Percentiles rank a stretch among this genome's conserved stretches.
Evolutionary conservation across 2,329 filamentous ascomycete species (phyloP).

Genomic region (Nothophoma quercina): DNA sequence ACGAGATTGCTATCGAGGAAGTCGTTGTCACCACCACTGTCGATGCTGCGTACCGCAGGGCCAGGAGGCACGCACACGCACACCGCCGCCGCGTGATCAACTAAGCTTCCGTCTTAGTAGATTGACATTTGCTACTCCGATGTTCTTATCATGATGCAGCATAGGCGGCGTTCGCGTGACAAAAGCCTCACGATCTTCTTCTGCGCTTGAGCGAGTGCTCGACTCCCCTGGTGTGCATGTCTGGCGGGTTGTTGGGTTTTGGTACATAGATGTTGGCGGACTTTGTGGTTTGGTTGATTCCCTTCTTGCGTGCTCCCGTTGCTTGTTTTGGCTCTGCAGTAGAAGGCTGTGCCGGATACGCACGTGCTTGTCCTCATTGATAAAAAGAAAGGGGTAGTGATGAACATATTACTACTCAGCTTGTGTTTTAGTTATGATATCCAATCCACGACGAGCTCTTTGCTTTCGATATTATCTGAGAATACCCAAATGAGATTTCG

Average conservation of each 20-base stretch:
- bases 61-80: slow-evolving; percentile 36
- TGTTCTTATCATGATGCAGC: slow-evolving; percentile 9
- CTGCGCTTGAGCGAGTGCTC: neutral
- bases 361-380: slow-evolving; percentile 10
- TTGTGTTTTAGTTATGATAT: slow-evolving; percentile 14
- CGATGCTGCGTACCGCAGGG: slow-evolving; percentile 32
- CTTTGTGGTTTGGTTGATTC: neutral
- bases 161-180: slow-evolving; percentile 3
- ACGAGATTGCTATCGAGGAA: slow-evolving; percentile 56
- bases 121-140: neutral
- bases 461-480: too few relatives aligned
- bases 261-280: slow-evolving; percentile 11
- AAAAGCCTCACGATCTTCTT: neutral
- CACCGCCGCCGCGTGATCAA: slow-evolving; percentile 24
- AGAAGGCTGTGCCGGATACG: slow-evolving; percentile 18
- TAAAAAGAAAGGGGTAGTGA: slow-evolving; percentile 15
- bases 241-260: neutral
- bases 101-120: neutral
- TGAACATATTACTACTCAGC: slow-evolving; percentile 1
- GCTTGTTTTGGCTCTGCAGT: slow-evolving; percentile 8
- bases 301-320: slow-evolving; percentile 4
- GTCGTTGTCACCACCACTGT: slow-evolving; percentile 53
- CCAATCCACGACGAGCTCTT: slow-evolving; percentile 6
- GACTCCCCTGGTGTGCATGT: slow-evolving; percentile 12
- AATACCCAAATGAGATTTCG: too few relatives aligned